A percentile compares a stretch with the other conserved stretches of the same genome.
Evolutionary conservation across 495 filamentous ascomycete species (phyloP).

Genomic region (Cladorrhinum samala): DNA sequence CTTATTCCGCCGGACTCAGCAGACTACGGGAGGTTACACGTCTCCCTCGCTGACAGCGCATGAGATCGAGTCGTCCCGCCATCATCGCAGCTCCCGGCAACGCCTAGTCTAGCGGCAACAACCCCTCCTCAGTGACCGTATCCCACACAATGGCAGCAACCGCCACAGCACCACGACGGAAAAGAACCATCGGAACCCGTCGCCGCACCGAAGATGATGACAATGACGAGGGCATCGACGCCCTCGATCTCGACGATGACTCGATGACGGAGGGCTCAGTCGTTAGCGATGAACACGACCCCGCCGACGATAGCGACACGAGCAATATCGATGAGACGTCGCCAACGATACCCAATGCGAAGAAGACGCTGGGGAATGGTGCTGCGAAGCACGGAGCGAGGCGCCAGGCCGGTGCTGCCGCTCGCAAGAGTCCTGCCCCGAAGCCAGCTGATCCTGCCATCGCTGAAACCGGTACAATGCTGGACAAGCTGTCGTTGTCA

Average conservation of each 20-base stretch:
- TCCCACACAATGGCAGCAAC: constrained; percentile 26
- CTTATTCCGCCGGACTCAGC: constrained; percentile 6
- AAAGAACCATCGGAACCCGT: constrained; percentile 68
- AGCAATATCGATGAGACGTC: constrained; percentile 59
- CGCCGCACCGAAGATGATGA: constrained; percentile 76
- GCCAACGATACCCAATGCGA: constrained; percentile 39
- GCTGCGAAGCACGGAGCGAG: constrained; percentile 36
- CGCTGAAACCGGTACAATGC: constrained; percentile 79
- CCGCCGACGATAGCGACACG: constrained; percentile 73
- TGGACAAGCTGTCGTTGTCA: constrained; percentile 70
- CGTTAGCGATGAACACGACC: constrained; percentile 67
- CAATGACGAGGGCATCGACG: constrained; percentile 61
- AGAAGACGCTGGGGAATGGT: constrained; percentile 30
- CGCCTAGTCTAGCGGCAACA: constrained; percentile 15
- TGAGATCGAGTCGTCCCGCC: constrained; percentile 17
- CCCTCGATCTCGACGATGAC: constrained; percentile 68
- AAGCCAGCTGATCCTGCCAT: constrained; percentile 33
- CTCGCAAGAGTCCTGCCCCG: constrained; percentile 30
- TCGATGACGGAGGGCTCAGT: constrained; percentile 76
- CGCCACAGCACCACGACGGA: constrained; percentile 45
- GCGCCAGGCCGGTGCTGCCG: constrained; percentile 28
- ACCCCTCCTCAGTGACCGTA: constrained; percentile 6
- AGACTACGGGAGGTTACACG: constrained; percentile 3
- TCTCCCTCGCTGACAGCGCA: constrained; percentile 17
- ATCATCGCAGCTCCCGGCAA: constrained; percentile 23